Percentiles rank a stretch among this genome's conserved stretches.
Conservation (phyloP, 768 basidiomycete genomes). For the Trametes coccinea region DNA sequence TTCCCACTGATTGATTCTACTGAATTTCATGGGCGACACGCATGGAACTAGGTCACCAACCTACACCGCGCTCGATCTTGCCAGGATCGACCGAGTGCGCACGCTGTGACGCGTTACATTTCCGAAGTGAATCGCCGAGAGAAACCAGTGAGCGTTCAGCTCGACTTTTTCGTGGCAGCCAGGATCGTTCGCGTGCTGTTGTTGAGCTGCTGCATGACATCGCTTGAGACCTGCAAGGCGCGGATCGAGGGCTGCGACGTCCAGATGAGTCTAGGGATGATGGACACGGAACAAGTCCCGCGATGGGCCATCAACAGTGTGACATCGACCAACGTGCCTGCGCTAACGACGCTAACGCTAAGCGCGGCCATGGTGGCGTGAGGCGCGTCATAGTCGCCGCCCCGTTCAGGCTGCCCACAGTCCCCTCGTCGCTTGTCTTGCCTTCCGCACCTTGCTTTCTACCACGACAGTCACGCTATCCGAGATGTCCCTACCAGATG, state of each 20-base stretch:
- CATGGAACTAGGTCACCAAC: too few relatives aligned
- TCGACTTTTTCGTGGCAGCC: too few relatives aligned
- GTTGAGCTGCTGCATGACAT: neutral
- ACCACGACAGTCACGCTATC: constrained; percentile 10
- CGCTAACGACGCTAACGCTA: constrained; percentile 3
- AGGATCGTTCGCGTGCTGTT: neutral
- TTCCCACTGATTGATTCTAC: too few relatives aligned
- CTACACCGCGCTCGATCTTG: too few relatives aligned
- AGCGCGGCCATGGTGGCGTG: constrained; percentile 14
- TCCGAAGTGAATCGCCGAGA: too few relatives aligned
- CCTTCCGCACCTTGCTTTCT: constrained; percentile 2
- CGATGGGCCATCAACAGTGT: constrained; percentile 3
- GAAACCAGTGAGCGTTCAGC: too few relatives aligned
- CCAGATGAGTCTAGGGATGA: neutral
- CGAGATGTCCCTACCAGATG: constrained; percentile 15
- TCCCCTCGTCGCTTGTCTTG: constrained; percentile 1
- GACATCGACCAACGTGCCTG: constrained; percentile 21
- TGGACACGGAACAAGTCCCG: constrained; percentile 1
- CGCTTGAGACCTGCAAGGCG: neutral
- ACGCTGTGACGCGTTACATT: too few relatives aligned
- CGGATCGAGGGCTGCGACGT: constrained; percentile 2
- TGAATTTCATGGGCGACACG: too few relatives aligned
- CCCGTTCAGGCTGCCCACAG: constrained; percentile 4
- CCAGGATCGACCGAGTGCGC: too few relatives aligned
- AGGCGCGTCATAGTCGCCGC: constrained; percentile 14